Percentiles rank a stretch among this genome's conserved stretches.
Conservation (phyloP, 495 filamentous ascomycete species). For the Hyaloscypha variabilis region DNA sequence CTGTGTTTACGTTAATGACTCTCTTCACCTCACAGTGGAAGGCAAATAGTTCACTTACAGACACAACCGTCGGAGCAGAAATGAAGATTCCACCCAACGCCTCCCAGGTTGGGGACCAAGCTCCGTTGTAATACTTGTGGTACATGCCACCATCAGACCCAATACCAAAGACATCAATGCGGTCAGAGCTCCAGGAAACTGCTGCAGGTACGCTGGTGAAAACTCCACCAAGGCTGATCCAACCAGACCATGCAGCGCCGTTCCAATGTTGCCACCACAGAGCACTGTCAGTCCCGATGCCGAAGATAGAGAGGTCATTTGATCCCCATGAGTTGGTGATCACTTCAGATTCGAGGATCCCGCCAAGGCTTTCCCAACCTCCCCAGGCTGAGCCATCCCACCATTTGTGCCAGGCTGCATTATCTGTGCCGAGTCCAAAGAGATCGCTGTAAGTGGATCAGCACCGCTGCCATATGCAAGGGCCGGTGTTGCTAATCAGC, state of each 20-base stretch:
- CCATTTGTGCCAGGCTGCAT: constrained; percentile 39
- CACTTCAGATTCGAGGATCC: neutral
- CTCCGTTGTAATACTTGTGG: constrained; percentile 31
- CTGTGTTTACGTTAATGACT: too few species aligned
- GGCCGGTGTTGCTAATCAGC: too few species aligned
- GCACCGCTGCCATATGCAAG: too few species aligned
- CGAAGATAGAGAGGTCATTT: constrained; percentile 25
- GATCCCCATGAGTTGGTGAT: too few species aligned
- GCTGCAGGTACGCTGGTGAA: constrained; percentile 31
- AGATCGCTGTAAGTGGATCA: too few species aligned
- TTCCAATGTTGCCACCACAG: constrained; percentile 28
- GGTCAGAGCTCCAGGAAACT: constrained; percentile 36
- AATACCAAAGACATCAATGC: constrained; percentile 38
- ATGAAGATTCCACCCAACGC: constrained; percentile 29
- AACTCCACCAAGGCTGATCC: constrained; percentile 31
- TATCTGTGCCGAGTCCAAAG: too few species aligned
- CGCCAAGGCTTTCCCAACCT: constrained; percentile 34
- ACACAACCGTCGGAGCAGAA: constrained; percentile 34
- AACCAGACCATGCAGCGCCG: constrained; percentile 25
- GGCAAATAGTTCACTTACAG: neutral
- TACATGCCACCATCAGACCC: constrained; percentile 32
- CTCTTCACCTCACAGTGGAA: too few species aligned
- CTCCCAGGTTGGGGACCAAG: constrained; percentile 32
- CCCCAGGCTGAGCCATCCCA: constrained; percentile 37
- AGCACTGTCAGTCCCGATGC: constrained; percentile 20